phyloP scores from a whole-genome alignment of 306 rosid genomes.

The Lablab purpureus region DNA sequence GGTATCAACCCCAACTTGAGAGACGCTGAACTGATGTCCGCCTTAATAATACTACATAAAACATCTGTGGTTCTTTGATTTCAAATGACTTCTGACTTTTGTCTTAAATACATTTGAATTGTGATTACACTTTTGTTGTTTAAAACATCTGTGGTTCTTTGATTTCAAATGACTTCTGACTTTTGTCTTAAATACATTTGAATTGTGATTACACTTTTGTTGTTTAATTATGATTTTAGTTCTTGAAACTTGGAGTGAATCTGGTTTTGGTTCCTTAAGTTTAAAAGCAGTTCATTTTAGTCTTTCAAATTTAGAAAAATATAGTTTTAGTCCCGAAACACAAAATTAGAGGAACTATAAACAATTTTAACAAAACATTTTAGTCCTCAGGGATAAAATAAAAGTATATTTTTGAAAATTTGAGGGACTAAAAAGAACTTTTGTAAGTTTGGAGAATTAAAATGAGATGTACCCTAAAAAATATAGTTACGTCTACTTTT shows the following conservation, averaged over 20 bases:
- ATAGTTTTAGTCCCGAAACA: too few species aligned
- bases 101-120: slow-evolving; percentile 15
- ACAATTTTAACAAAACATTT: too few species aligned
- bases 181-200: slow-evolving; percentile 31
- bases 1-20: slow-evolving; percentile 7
- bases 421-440: too few species aligned
- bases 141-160: slow-evolving; percentile 11
- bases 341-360: too few species aligned
- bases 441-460: too few species aligned
- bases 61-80: slow-evolving; percentile 2
- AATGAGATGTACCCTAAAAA: too few species aligned
- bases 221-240: too few species aligned
- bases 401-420: too few species aligned
- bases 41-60: slow-evolving; percentile 4
- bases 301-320: too few species aligned
- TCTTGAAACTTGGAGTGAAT: too few species aligned
- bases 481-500: not conserved
- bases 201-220: slow-evolving; percentile 23
- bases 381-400: too few species aligned
- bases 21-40: slow-evolving; percentile 7
- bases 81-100: slow-evolving; percentile 25
- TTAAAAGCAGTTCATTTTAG: not conserved
- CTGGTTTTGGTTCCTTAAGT: too few species aligned
- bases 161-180: not conserved
- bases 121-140: slow-evolving; percentile 18